Evolutionary conservation across 176 grass and related monocot genomes (phyloP), one percentile per base, ranked within the genome.

Genomic region (Triticum urartu): DNA sequence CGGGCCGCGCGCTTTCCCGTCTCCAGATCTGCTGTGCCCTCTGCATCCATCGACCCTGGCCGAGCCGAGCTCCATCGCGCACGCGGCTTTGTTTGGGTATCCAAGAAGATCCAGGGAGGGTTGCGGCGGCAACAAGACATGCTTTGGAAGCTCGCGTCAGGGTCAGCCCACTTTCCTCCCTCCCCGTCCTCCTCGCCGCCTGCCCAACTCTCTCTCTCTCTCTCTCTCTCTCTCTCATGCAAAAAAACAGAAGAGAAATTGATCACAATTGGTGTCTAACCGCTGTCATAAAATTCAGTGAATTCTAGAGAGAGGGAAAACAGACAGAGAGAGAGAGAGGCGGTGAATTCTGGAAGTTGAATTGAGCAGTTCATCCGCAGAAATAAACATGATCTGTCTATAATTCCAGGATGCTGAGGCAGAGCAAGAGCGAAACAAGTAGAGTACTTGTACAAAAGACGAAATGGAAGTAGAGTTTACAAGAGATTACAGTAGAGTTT

Each of bases 141-240:
- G 18, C 48, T 80, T 84, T 40, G 60, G 81, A 91, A 91, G 89
- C 60, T 75, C 34, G 35, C 59, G 80, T 82, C 88, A 0, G 47
- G 47, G 50, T 54, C 50, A 83, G 66, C 12, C 75, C 39, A 11
- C 69, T 68, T 75, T 74, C 82, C 83, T 58, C 10, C 63, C 32
- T 64, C 68, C 50, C 6, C 69, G 34, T 34, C 34, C 34, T 34
- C 34, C 34, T 34, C 34, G 34, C 34, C 34, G 11, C 54, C 10
- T 40, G 11, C 32, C 11, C 54, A 84, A 1, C 21, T 64, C 54
- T 61, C 24, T 54, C 5, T 18, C 21, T 15, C 17, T 75, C 59
- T 35, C 10, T 45, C 43, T 36, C 7, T 35, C 36, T 32, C 36
- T 77, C 48, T 13, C 54, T 13, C 33, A 18, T 64, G n/a, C 2